These are phyloP conservation scores for Phytophthora podocarpi DNA, from an alignment of 352 stramenopile species.

Conservation along the genomic window DNA sequence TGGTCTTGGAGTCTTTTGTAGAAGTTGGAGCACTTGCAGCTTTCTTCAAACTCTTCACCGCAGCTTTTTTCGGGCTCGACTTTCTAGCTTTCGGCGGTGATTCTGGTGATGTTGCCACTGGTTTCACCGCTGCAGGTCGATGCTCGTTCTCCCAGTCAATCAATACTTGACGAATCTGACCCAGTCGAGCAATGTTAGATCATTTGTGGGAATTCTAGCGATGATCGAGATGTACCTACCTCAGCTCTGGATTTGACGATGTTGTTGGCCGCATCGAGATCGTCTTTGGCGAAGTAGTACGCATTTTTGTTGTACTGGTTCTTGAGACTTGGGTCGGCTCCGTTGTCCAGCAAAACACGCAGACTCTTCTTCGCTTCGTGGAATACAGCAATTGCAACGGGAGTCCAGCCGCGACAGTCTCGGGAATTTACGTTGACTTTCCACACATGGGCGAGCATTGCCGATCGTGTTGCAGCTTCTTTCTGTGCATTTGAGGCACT, in stretches of 20 bases:
- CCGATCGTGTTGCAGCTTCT: constrained; percentile 28
- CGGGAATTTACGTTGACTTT: constrained; percentile 76
- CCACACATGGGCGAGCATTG: constrained; percentile 52
- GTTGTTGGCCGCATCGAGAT: constrained; percentile 84
- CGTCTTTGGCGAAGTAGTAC: constrained; percentile 89
- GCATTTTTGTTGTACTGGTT: constrained; percentile 92
- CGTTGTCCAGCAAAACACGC: constrained; percentile 74
- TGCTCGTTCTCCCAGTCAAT: constrained; percentile 72
- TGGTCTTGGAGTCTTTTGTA: constrained; percentile 9
- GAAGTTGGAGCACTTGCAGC: constrained; percentile 7
- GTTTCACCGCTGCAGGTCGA: constrained; percentile 21
- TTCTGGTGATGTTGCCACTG: not conserved
- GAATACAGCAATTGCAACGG: constrained; percentile 86
- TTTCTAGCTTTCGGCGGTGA: constrained; percentile 21
- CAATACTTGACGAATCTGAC: constrained; percentile 69
- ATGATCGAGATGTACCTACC: constrained; percentile 35
- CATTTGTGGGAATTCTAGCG: not conserved
- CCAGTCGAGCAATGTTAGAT: not conserved
- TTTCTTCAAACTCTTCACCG: constrained; percentile 23
- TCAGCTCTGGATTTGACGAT: constrained; percentile 78
- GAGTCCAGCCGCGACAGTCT: constrained; percentile 88
- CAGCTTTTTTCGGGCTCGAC: constrained; percentile 25
- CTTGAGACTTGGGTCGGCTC: constrained; percentile 82
- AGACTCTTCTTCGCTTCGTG: constrained; percentile 82
- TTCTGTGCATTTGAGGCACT: constrained; percentile 32